Conservation (phyloP, 1,284 basidiomycete genomes). For the Leccinum ponderosum region DNA sequence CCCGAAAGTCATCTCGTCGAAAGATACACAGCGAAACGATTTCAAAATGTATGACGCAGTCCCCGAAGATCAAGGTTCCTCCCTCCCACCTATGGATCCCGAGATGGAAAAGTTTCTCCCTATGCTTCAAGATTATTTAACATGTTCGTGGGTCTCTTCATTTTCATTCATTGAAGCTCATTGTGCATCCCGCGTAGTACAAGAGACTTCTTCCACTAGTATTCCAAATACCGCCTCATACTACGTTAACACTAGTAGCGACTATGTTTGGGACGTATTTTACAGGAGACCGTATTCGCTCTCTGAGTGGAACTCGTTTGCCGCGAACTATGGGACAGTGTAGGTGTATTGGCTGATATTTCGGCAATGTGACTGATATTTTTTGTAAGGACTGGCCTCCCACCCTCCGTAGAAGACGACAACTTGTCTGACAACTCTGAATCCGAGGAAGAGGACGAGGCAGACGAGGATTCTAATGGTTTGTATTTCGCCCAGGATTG, state of each 20-base stretch:
- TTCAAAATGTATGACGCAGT: slow-evolving; percentile 75
- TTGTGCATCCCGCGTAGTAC: slow-evolving; percentile 14
- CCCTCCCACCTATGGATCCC: slow-evolving; percentile 42
- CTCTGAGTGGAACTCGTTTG: slow-evolving; percentile 55
- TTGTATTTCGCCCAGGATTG: slow-evolving; percentile 11
- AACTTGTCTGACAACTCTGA: slow-evolving; percentile 49
- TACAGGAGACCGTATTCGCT: slow-evolving; percentile 62
- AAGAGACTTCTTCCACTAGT: slow-evolving; percentile 17
- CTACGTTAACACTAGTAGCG: slow-evolving; percentile 32
- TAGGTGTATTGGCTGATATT: slow-evolving; percentile 33
- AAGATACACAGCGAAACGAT: slow-evolving; percentile 45
- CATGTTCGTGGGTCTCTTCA: slow-evolving; percentile 40
- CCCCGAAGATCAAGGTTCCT: slow-evolving; percentile 40
- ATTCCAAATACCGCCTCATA: neutral
- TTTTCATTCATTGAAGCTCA: slow-evolving; percentile 5
- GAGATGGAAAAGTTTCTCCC: slow-evolving; percentile 76
- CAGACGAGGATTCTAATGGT: slow-evolving; percentile 83
- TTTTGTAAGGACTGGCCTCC: slow-evolving; percentile 57
- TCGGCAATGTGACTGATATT: slow-evolving; percentile 7
- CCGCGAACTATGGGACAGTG: slow-evolving; percentile 66
- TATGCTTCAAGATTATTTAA: slow-evolving; percentile 70
- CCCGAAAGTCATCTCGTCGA: slow-evolving; percentile 55
- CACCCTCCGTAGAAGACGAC: slow-evolving; percentile 52
- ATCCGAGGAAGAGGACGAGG: slow-evolving; percentile 69
- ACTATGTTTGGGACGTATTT: slow-evolving; percentile 82